Evolutionary conservation across 805 yeast species (phyloP).

Genomic region (Kodamaea fukazawae): DNA sequence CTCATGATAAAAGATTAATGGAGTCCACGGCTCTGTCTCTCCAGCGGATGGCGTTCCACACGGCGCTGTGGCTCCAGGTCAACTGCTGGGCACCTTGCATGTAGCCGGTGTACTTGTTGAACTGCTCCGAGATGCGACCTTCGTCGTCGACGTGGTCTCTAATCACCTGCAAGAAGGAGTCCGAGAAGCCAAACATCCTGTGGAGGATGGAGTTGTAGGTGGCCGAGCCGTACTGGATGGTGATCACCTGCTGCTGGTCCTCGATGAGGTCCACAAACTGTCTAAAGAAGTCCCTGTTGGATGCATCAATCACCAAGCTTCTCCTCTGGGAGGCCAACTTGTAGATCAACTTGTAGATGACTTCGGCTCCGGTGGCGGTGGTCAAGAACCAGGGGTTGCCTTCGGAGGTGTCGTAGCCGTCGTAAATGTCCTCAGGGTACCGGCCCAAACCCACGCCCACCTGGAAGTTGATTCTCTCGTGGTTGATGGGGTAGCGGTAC

Average conservation of each 20-base stretch:
- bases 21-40: constrained; percentile 42
- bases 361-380: constrained; percentile 66
- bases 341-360: constrained; percentile 54
- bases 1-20: too few species aligned
- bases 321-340: constrained; percentile 36
- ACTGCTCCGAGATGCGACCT: constrained; percentile 86
- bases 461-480: constrained; percentile 36
- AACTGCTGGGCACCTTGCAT: constrained; percentile 85
- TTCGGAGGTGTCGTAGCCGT: constrained; percentile 66
- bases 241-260: constrained; percentile 15
- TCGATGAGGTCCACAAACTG: constrained; percentile 28
- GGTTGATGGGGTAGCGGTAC: constrained; percentile 74
- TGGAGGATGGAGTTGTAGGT: constrained; percentile 47
- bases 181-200: constrained; percentile 55
- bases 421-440: constrained; percentile 89
- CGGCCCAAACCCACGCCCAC: constrained; percentile 77
- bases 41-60: constrained; percentile 68
- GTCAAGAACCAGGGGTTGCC: constrained; percentile 95
- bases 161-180: constrained; percentile 61
- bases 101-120: constrained; percentile 74
- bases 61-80: constrained; percentile 88
- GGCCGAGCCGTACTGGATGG: constrained; percentile 35
- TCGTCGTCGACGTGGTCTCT: constrained; percentile 58
- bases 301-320: constrained; percentile 43
- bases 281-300: constrained; percentile 28